A percentile compares a stretch with the other conserved stretches of the same genome.
Evolutionary conservation across 768 basidiomycete species (phyloP).

Genomic region (Russula brevipes): DNA sequence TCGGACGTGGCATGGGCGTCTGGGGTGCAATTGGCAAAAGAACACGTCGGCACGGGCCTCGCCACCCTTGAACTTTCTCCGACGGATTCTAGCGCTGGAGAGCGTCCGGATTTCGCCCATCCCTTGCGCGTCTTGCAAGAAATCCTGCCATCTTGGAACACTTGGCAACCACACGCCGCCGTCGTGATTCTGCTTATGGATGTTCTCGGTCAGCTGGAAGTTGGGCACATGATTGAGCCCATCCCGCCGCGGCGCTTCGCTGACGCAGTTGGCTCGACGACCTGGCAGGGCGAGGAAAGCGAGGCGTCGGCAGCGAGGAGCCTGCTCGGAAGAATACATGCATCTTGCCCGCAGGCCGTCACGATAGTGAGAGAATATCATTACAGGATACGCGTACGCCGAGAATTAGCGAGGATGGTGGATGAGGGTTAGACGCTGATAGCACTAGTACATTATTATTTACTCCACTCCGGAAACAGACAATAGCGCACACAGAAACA

Average conservation of each 20-base stretch:
- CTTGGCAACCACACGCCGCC: slow-evolving; percentile 58
- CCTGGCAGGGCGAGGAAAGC: slow-evolving; percentile 13
- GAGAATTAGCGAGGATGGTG: slow-evolving; percentile 16
- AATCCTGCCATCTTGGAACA: slow-evolving; percentile 57
- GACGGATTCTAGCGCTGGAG: slow-evolving; percentile 12
- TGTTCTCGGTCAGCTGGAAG: slow-evolving; percentile 44
- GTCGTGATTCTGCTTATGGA: slow-evolving; percentile 45
- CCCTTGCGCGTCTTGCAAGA: slow-evolving; percentile 56
- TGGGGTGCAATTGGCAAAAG: slow-evolving; percentile 9
- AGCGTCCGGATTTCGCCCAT: slow-evolving; percentile 47
- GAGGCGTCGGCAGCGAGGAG: slow-evolving; percentile 4
- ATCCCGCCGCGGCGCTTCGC: slow-evolving; percentile 27
- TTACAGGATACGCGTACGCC: slow-evolving; percentile 44
- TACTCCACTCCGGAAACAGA: slow-evolving; percentile 11
- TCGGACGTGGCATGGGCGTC: slow-evolving; percentile 9
- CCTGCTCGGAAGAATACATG: slow-evolving; percentile 20
- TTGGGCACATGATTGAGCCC: slow-evolving; percentile 47
- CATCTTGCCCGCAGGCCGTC: slow-evolving; percentile 36
- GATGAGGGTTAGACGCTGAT: slow-evolving; percentile 13
- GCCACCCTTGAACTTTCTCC: not conserved
- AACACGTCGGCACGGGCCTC: not conserved
- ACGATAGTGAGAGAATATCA: slow-evolving; percentile 44
- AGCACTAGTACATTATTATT: slow-evolving; percentile 27
- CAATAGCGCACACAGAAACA: slow-evolving; percentile 8
- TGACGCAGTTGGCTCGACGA: slow-evolving; percentile 26